Evolutionary conservation across 345 rosid species (phyloP).

Genomic region (Clarkia xantiana): DNA sequence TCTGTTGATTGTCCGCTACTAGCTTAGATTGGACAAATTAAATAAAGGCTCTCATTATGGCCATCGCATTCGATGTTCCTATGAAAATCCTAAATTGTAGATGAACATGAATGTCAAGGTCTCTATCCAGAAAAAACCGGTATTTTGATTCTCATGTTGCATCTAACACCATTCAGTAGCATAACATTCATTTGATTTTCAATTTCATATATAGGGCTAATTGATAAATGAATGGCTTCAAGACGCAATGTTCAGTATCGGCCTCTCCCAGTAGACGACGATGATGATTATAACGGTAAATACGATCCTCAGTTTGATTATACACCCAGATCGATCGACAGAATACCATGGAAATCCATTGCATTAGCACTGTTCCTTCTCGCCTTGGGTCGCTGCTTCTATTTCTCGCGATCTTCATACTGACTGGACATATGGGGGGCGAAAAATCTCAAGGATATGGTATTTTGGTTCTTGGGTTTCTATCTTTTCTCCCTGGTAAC

Average conservation of each 20-base stretch:
- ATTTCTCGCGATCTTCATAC: slow-evolving; percentile 51
- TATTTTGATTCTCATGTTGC: background rate
- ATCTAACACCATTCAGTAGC: background rate
- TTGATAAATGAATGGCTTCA: slow-evolving; percentile 38
- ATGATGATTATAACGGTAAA: slow-evolving; percentile 19
- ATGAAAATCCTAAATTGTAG: too few relatives aligned
- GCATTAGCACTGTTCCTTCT: slow-evolving; percentile 58
- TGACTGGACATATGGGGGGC: slow-evolving; percentile 82
- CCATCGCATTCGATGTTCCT: too few relatives aligned
- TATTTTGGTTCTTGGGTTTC: slow-evolving; percentile 57
- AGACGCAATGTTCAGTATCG: slow-evolving; percentile 38
- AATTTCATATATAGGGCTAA: background rate
- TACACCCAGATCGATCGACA: slow-evolving; percentile 42
- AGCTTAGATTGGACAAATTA: too few relatives aligned
- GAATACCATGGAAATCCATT: slow-evolving; percentile 74
- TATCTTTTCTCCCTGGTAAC: slow-evolving; percentile 77
- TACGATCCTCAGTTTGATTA: slow-evolving; percentile 65
- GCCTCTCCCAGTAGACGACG: slow-evolving; percentile 47
- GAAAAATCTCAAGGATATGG: slow-evolving; percentile 73
- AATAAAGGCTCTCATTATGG: too few relatives aligned
- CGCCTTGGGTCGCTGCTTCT: slow-evolving; percentile 56
- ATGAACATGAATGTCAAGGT: too few relatives aligned
- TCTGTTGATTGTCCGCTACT: too few relatives aligned
- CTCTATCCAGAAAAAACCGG: too few relatives aligned
- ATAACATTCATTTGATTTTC: background rate